These are phyloP conservation scores for Phlegmacium glaucopus DNA, from an alignment of 768 basidiomycete genomes.

Conservation along the genomic window DNA sequence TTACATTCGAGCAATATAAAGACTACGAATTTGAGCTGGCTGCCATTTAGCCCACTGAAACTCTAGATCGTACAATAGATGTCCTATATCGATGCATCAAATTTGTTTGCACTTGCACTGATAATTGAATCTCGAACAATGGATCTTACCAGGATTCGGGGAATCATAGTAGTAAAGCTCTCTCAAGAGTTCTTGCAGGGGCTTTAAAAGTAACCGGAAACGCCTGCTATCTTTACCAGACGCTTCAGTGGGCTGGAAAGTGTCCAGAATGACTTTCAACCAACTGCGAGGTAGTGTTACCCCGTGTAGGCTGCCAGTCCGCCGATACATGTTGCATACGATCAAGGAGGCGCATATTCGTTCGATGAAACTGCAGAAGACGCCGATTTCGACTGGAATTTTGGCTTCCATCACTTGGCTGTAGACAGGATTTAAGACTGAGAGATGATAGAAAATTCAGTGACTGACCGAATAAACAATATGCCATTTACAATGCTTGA, in stretches of 20 bases:
- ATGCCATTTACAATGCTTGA: conserved; percentile 33
- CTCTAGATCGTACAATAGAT: conserved; percentile 7
- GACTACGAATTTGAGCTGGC: neutral
- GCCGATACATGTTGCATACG: conserved; percentile 27
- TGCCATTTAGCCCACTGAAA: neutral
- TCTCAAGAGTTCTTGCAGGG: conserved; percentile 5
- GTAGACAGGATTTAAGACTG: neutral
- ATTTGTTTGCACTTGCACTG: no score
- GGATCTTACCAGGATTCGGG: neutral
- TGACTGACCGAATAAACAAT: conserved; percentile 36
- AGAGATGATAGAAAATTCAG: neutral
- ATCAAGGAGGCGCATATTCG: conserved; percentile 39
- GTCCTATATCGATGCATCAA: neutral
- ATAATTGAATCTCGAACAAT: no score
- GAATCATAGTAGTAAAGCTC: conserved; percentile 4
- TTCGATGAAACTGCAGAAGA: conserved; percentile 53
- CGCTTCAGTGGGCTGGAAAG: conserved; percentile 8
- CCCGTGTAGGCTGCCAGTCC: conserved; percentile 32
- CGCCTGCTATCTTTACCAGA: neutral
- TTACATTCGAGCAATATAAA: conserved; percentile 15
- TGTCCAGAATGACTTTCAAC: conserved; percentile 28
- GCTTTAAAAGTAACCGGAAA: conserved; percentile 8
- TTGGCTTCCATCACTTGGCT: conserved; percentile 42
- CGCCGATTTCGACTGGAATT: conserved; percentile 40
- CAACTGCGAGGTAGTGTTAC: conserved; percentile 54